These are phyloP conservation scores for Penicillium parvum DNA, from an alignment of 495 filamentous ascomycete species.

Conservation along the genomic window DNA sequence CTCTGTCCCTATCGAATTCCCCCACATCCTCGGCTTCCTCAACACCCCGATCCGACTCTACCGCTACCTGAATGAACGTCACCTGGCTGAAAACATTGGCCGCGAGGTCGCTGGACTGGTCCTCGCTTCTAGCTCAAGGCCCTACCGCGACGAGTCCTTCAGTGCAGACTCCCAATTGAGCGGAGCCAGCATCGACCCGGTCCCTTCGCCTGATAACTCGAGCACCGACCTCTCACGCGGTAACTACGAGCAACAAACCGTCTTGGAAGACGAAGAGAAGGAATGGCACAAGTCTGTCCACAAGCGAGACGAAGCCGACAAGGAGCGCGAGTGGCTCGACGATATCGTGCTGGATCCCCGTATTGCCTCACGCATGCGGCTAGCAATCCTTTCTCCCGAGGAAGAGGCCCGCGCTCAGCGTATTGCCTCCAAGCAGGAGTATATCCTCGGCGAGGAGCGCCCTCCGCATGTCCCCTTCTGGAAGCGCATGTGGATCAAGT, in stretches of 20 bases:
- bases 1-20: constrained; percentile 68
- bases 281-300: constrained; percentile 84
- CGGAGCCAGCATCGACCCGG: constrained; percentile 29
- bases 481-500: constrained; percentile 42
- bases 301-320: constrained; percentile 52
- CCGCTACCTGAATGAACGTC: constrained; percentile 83
- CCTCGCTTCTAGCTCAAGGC: constrained; percentile 56
- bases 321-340: constrained; percentile 71
- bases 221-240: constrained; percentile 12
- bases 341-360: constrained; percentile 73
- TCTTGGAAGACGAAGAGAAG: constrained; percentile 70
- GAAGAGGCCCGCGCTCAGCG: constrained; percentile 62
- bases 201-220: constrained; percentile 16
- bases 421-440: constrained; percentile 60
- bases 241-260: constrained; percentile 62
- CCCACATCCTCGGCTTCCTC: constrained; percentile 88
- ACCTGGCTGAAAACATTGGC: constrained; percentile 81
- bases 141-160: constrained; percentile 34
- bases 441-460: constrained; percentile 56
- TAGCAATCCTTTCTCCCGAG: constrained; percentile 57
- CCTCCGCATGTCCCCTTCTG: constrained; percentile 36
- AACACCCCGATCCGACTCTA: constrained; percentile 84
- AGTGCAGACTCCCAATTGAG: constrained; percentile 22
- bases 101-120: constrained; percentile 84
- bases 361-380: constrained; percentile 76